Base-by-base conservation (phyloP, 345 rosid species). In the Hirschfeldia incana region DNA sequence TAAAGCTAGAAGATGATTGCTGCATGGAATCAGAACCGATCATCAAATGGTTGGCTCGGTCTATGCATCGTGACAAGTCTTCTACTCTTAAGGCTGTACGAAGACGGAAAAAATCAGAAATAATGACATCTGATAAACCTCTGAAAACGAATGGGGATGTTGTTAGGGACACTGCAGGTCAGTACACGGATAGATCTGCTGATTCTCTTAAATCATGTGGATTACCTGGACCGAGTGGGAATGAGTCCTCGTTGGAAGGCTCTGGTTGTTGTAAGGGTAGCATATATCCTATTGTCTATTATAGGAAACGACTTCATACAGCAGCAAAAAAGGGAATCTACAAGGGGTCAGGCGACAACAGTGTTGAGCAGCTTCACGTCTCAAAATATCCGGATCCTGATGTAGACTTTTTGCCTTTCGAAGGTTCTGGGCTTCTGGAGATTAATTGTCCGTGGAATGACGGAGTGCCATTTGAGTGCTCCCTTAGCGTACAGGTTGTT, bases 11-110 rank as follows among this genome's bases (percentile, higher is more conserved):
- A 74, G 91, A 89, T 86, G 91, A 87, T 70, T 83, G 81, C 78
- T 76, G 70, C 81, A 67, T 73, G 88, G 98, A 94, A 74, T 88
- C 98, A 7, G 94, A 88, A 73, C 98, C 97, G 53, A 94, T 94
- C 74, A 94, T 91, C 80, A 89, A 97, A 0, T 94, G 98, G 99
- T 72, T 94, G 88, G 82, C 97, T 44, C 89, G 91, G 71, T 85
- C 97, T 72, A 62, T 81, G 72, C 86, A 69, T 53, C 84, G 85
- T 59, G 81, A 81, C 67, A 91, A 91, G 82, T 83, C 97, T 72
- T 85, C 91, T 34, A 83, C 91, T 64, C 73, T 66, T 32, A 84
- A 46, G 77, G 85, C 87, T 76, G 65, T 72, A 59, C 86, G 88
- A 84, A 91, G 87, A 76, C 87, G 78, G 76, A 89, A 86, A 76